Evolutionary conservation across 1,284 basidiomycete species (phyloP).

Genomic region (Uromyces viciae-fabae): DNA sequence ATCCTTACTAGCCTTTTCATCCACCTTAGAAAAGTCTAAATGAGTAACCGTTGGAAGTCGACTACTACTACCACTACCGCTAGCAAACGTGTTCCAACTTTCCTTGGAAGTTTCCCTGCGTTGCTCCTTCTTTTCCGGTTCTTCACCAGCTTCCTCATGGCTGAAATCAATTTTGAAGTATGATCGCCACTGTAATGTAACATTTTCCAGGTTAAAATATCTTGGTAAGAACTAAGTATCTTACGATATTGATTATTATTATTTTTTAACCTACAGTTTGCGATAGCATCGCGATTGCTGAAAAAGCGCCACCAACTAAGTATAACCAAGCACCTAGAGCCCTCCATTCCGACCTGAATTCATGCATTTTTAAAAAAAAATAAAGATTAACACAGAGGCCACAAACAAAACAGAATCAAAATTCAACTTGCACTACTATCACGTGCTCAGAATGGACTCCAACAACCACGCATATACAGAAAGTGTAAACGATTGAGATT

Average conservation of each 20-base stretch:
- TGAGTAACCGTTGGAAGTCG: neutral
- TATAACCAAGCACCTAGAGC: conserved; percentile 33
- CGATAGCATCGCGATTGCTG: conserved; percentile 33
- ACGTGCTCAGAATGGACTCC: conserved; percentile 34
- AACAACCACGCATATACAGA: conserved; percentile 31
- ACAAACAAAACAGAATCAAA: neutral
- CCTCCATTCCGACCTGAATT: conserved; percentile 35
- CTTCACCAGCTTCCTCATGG: neutral
- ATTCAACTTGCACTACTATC: conserved; percentile 30
- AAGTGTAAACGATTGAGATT: conserved; percentile 31
- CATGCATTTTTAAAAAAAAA: neutral
- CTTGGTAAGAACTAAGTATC: neutral
- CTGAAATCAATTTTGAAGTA: conserved; percentile 24
- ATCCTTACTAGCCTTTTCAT: neutral
- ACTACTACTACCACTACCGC: conserved; percentile 13
- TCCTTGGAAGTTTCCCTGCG: neutral
- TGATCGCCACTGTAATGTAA: neutral
- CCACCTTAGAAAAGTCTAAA: neutral
- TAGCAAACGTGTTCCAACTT: conserved; percentile 10
- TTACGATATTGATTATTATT: neutral
- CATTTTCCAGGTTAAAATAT: neutral
- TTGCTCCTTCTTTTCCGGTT: neutral
- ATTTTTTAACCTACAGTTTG: conserved; percentile 25
- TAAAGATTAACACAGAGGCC: neutral
- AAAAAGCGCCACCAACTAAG: conserved; percentile 34